These are phyloP conservation scores for Cryphonectria japonica DNA, from an alignment of 2,329 filamentous ascomycete genomes.

Conservation along the genomic window DNA sequence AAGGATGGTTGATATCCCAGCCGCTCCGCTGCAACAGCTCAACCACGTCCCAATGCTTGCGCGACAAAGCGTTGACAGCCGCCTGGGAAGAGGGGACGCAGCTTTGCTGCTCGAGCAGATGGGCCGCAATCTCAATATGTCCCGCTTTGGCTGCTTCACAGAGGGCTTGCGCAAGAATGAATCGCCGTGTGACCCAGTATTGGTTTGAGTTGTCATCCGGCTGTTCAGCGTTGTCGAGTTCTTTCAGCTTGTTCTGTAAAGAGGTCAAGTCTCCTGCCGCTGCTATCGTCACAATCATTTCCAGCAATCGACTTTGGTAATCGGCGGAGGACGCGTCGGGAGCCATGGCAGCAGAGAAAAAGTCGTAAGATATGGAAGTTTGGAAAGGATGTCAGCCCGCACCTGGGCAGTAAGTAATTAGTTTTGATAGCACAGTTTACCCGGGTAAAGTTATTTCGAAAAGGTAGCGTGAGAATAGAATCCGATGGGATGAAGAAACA, in stretches of 20 bases:
- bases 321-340: neutral
- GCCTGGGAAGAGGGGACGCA: slow-evolving; percentile 1
- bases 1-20: neutral
- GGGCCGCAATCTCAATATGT: neutral
- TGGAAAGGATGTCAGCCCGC: neutral
- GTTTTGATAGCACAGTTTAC: neutral
- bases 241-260: neutral
- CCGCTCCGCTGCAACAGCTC: slow-evolving; percentile 4
- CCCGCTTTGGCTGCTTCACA: neutral
- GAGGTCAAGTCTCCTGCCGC: slow-evolving; percentile 5
- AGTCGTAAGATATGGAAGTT: neutral
- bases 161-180: neutral
- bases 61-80: neutral
- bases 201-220: neutral
- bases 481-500: too few relatives aligned
- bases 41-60: slow-evolving; percentile 6
- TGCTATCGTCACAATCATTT: neutral
- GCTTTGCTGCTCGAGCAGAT: slow-evolving; percentile 7
- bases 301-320: neutral
- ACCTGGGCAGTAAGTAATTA: neutral
- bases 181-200: neutral
- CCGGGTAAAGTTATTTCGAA: too few relatives aligned
- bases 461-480: too few relatives aligned
- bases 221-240: neutral
- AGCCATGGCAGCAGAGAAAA: slow-evolving; percentile 5